Conservation (phyloP, 495 filamentous ascomycete genomes). For the Aspergillus biplanus region DNA sequence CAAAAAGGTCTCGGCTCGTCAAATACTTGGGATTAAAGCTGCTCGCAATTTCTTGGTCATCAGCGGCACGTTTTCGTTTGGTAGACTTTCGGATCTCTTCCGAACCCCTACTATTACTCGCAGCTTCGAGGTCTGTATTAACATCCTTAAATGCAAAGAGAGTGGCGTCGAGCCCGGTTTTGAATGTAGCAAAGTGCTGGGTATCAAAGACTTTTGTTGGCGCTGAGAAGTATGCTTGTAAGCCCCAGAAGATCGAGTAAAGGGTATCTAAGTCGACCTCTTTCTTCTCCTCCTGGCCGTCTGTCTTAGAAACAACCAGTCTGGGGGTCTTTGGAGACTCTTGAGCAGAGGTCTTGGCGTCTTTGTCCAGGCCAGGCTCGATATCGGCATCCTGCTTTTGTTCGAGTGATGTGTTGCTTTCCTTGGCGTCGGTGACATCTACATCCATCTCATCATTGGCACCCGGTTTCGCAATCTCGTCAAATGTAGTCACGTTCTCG, state of each 20-base stretch:
- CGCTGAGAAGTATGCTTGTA: slow-evolving; percentile 91
- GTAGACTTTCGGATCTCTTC: slow-evolving; percentile 64
- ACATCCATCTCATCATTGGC: slow-evolving; percentile 48
- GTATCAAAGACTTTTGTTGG: slow-evolving; percentile 78
- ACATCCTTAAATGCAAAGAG: slow-evolving; percentile 78
- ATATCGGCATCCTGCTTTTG: slow-evolving; percentile 24
- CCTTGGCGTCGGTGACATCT: slow-evolving; percentile 67
- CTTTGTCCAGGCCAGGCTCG: slow-evolving; percentile 22
- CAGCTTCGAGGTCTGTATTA: slow-evolving; percentile 64
- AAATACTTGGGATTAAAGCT: slow-evolving; percentile 96
- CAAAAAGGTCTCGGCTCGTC: slow-evolving; percentile 91
- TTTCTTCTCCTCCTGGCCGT: slow-evolving; percentile 45
- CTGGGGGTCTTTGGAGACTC: slow-evolving; percentile 45
- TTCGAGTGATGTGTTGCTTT: slow-evolving; percentile 25
- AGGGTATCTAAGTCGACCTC: slow-evolving; percentile 68
- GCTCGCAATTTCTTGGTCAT: slow-evolving; percentile 65
- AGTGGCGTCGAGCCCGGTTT: slow-evolving; percentile 74
- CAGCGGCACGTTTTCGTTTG: slow-evolving; percentile 73
- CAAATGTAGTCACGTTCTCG: slow-evolving; percentile 91
- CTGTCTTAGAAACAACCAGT: slow-evolving; percentile 54
- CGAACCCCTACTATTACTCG: slow-evolving; percentile 50
- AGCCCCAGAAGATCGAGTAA: slow-evolving; percentile 92
- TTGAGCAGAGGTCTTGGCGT: slow-evolving; percentile 27
- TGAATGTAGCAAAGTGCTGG: slow-evolving; percentile 74
- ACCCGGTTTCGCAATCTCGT: slow-evolving; percentile 49